Base-by-base conservation (phyloP, 1,139 yeast species). In the Debaryomycetaceae sp. region DNA sequence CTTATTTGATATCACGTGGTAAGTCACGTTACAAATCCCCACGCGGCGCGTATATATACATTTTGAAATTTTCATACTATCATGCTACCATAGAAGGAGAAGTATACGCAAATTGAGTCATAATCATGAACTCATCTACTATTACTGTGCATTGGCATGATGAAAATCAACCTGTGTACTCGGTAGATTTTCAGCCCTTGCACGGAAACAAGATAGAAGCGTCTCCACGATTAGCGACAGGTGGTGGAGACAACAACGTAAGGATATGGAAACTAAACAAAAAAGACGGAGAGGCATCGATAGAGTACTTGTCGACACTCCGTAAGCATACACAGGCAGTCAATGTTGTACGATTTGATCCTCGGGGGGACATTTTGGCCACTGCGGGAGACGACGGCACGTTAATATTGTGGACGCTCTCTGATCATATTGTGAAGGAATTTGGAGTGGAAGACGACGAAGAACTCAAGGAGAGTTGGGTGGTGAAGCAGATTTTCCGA, bases 361-460 rank as follows among this genome's bases (percentile, higher is more conserved):
- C 83, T 1, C 63, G 59, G 3, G 94, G 94, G 0, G 71, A 74
- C 30, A 49, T 75, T 8, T 65, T 92, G 30, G 98, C 98, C 0
- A 77, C 94, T 0, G 97, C 96, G 0, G 95, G 97, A 2, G 99
- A 92, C 56, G 98, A 92, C 58, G 98, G 98, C 1, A 79, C 84
- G 8, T 74, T 92, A 14, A 70, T 91, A 46, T 61, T 92, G 30
- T 92, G 98, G 98, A 70, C 70, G 34, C 67, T 74, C 19, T 70
- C 81, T 16, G 84, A 79, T 33, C 65, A 65, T 4, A 65, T 78
- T 4, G 66, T 75, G 3, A 70, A 69, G 45, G 87, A 81, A 33
- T 78, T 82, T 55, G 86, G 84, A 2, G 66, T 59, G 11, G 78
- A 75, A 14, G 75, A 67, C 16, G 79, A 73, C 28, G 69, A 65